These are phyloP conservation scores for Aspergillus texensis DNA, from an alignment of 2,329 filamentous ascomycete species.

Conservation along the genomic window DNA sequence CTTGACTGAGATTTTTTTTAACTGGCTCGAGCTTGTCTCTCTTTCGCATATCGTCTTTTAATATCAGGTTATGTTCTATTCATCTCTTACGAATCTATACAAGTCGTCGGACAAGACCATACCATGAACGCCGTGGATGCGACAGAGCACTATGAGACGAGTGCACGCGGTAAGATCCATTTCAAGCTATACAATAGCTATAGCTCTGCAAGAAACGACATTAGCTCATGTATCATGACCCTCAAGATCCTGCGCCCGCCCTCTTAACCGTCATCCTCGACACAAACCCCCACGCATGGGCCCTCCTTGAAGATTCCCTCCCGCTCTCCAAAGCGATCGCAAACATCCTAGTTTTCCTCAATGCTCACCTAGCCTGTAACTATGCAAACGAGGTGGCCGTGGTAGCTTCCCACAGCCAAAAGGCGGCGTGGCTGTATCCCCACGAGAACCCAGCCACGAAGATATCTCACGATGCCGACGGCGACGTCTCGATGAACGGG, in stretches of 20 bases:
- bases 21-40: background rate
- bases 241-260: slow-evolving; percentile 66
- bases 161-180: slow-evolving; percentile 44
- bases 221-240: background rate
- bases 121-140: slow-evolving; percentile 69
- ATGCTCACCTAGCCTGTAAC: slow-evolving; percentile 92
- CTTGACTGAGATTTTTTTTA: background rate
- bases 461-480: slow-evolving; percentile 35
- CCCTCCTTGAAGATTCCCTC: slow-evolving; percentile 71
- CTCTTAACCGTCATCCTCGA: slow-evolving; percentile 90
- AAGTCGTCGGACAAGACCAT: background rate
- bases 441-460: slow-evolving; percentile 16
- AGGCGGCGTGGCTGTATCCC: slow-evolving; percentile 89
- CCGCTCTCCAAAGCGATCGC: slow-evolving; percentile 83
- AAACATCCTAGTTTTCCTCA: slow-evolving; percentile 92
- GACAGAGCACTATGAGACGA: slow-evolving; percentile 56
- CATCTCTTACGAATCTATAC: background rate
- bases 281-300: slow-evolving; percentile 95
- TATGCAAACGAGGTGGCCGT: slow-evolving; percentile 92
- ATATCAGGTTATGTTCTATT: background rate
- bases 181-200: background rate
- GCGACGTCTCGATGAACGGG: slow-evolving; percentile 63
- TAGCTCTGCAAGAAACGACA: background rate
- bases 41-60: background rate
- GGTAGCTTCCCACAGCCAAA: slow-evolving; percentile 84